Evolutionary conservation across 371 early-diverging fungal species (phyloP), one percentile per base, ranked within the genome.

Genomic region (Haplosporangium sp.): DNA sequence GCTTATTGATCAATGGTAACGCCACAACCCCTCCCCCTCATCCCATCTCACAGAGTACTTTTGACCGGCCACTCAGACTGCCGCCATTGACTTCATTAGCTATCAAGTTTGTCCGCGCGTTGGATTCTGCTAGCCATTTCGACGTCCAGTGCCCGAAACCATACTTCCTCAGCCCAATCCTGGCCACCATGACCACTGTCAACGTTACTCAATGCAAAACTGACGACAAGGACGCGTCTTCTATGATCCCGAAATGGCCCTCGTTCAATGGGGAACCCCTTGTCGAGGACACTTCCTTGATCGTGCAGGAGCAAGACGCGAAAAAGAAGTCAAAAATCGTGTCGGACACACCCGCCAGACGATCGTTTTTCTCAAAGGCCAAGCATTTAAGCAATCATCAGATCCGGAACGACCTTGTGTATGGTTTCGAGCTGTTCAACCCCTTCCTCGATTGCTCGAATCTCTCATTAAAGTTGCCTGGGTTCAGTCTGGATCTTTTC

Each of bases 1-100:
- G n/a, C n/a, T n/a, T n/a, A n/a, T n/a, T n/a, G n/a, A n/a, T n/a
- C n/a, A n/a, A n/a, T n/a, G n/a, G n/a, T n/a, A n/a, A n/a, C n/a
- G n/a, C n/a, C n/a, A n/a, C n/a, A n/a, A n/a, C n/a, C n/a, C n/a
- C n/a, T 18, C 29, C 38, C 29, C 50, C 10, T 12, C n/a, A 20
- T 11, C 12, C 13, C 56, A 18, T 42, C 12, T 43, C 54, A 37
- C 23, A 71, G 77, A 88, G 89, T 71, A 85, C 88, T 63, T 94
- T 94, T 72, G 91, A 92, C 65, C 72, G 83, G 48, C 86, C 89
- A 1, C 59, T 92, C 21, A 81, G 80, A n/a, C 85, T 92, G 14
- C 95, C 94, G 41, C 86, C 89, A 0, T 89, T 93, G 42, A 77
- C 90, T 16, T 90, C 90, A 47, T 64, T 93, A 20, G 93, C 91